These are phyloP conservation scores for Pythium chondricola DNA, from an alignment of 352 stramenopile genomes.

Conservation along the genomic window DNA sequence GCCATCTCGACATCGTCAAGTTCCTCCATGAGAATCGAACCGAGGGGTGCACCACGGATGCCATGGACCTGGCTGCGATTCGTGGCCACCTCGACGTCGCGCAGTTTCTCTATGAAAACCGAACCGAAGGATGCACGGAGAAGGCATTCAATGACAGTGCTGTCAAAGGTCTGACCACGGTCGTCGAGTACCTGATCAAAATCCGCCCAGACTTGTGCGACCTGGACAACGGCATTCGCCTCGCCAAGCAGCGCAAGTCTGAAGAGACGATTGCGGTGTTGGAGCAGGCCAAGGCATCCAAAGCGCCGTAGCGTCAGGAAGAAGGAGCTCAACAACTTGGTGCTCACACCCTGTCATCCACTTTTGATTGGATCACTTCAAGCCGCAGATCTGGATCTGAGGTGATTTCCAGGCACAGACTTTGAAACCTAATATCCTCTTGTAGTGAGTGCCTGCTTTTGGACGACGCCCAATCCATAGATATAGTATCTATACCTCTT, in stretches of 20 bases:
- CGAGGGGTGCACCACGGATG: constrained; percentile 39
- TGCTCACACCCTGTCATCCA: neutral
- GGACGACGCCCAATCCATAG: too few relatives aligned
- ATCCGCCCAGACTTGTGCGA: constrained; percentile 27
- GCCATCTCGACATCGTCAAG: constrained; percentile 23
- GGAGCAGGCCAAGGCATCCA: constrained; percentile 11
- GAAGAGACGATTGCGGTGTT: constrained; percentile 17
- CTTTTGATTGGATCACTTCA: neutral
- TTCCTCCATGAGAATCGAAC: constrained; percentile 27
- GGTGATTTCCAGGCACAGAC: too few relatives aligned
- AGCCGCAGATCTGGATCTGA: too few relatives aligned
- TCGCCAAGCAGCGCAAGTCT: constrained; percentile 40
- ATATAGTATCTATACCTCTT: too few relatives aligned
- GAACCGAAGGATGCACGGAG: constrained; percentile 38
- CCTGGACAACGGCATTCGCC: constrained; percentile 30
- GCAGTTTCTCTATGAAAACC: constrained; percentile 44
- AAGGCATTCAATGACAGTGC: constrained; percentile 44
- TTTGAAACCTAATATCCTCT: too few relatives aligned
- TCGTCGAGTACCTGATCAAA: constrained; percentile 40
- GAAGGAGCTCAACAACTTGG: neutral
- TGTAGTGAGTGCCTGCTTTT: too few relatives aligned
- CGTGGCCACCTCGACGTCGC: constrained; percentile 38
- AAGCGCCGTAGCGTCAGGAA: too few relatives aligned
- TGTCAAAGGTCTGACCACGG: constrained; percentile 28
- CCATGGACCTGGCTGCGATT: constrained; percentile 49